A percentile compares a stretch with the other conserved stretches of the same genome.
phyloP scores from a whole-genome alignment of 306 rosid genomes.

The Datisca glomerata region DNA sequence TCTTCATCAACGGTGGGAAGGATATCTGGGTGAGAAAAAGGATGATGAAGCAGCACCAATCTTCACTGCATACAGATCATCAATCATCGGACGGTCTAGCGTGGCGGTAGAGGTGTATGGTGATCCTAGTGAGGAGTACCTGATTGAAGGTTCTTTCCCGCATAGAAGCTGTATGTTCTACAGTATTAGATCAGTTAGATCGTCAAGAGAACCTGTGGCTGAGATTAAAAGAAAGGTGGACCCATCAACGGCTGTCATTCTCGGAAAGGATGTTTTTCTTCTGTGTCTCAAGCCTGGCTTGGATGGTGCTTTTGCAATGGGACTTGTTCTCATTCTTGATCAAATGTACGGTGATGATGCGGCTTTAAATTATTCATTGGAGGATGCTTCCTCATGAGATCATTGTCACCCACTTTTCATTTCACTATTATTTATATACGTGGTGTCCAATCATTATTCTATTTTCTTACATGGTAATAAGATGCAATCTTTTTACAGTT shows the following conservation, averaged over 20 bases:
- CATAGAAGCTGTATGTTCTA: constrained; percentile 53
- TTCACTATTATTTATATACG: no score
- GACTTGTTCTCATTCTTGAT: constrained; percentile 68
- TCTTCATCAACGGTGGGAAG: constrained; percentile 94
- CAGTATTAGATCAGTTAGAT: constrained; percentile 10
- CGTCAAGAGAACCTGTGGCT: constrained; percentile 34
- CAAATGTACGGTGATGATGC: constrained; percentile 54
- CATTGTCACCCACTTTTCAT: no score
- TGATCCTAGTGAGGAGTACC: constrained; percentile 38
- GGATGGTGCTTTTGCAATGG: constrained; percentile 84
- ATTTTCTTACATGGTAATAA: no score
- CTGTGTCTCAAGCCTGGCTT: constrained; percentile 62
- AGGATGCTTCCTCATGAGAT: no score
- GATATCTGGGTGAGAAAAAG: constrained; percentile 56
- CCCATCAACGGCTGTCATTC: constrained; percentile 63
- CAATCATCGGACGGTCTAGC: constrained; percentile 73
- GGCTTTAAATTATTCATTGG: no score
- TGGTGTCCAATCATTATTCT: no score
- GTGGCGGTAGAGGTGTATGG: constrained; percentile 60
- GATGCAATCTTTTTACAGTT: no score
- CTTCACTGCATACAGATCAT: constrained; percentile 72
- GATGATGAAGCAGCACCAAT: constrained; percentile 49
- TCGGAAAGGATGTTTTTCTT: constrained; percentile 80
- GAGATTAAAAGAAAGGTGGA: constrained; percentile 85
- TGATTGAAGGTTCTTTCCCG: constrained; percentile 65